Percentiles rank a stretch among this genome's conserved stretches.
phyloP scores from a whole-genome alignment of 306 rosid genomes.

The Medicago ruthenica region DNA sequence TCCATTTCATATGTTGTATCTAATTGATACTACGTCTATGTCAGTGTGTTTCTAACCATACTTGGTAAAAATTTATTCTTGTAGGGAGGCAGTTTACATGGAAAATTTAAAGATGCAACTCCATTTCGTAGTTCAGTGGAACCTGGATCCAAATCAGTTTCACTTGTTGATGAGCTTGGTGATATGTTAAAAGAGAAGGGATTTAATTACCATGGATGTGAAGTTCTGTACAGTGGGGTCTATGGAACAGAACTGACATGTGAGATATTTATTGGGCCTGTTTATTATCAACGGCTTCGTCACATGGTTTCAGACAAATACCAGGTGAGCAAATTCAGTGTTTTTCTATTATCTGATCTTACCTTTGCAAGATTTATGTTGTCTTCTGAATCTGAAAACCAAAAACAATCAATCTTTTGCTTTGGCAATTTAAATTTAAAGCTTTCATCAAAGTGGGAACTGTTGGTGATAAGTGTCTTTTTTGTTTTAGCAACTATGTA shows the following conservation, averaged over 20 bases:
- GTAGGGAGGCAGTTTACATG: conserved; percentile 88
- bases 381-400: conserved; percentile 9
- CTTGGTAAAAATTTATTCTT: conserved; percentile 33
- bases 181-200: conserved; percentile 72
- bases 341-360: conserved; percentile 16
- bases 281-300: conserved; percentile 91
- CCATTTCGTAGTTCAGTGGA: conserved; percentile 71
- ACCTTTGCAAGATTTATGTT: conserved; percentile 3
- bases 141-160: conserved; percentile 49
- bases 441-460: neutral
- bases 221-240: conserved; percentile 91
- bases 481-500: neutral
- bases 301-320: conserved; percentile 98
- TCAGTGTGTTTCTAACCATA: neutral
- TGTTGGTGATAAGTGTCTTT: conserved; percentile 4
- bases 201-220: conserved; percentile 88
- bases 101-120: conserved; percentile 82
- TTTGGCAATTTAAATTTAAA: neutral
- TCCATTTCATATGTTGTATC: conserved; percentile 1
- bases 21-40: neutral
- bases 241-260: conserved; percentile 90
- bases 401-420: neutral
- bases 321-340: conserved; percentile 59
- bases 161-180: conserved; percentile 94
- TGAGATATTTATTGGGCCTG: conserved; percentile 94